Percentiles rank a stretch among this genome's conserved stretches.
These are phyloP conservation scores for Colletotrichum magnum DNA, from an alignment of 2,329 filamentous ascomycete species.

Conservation along the genomic window DNA sequence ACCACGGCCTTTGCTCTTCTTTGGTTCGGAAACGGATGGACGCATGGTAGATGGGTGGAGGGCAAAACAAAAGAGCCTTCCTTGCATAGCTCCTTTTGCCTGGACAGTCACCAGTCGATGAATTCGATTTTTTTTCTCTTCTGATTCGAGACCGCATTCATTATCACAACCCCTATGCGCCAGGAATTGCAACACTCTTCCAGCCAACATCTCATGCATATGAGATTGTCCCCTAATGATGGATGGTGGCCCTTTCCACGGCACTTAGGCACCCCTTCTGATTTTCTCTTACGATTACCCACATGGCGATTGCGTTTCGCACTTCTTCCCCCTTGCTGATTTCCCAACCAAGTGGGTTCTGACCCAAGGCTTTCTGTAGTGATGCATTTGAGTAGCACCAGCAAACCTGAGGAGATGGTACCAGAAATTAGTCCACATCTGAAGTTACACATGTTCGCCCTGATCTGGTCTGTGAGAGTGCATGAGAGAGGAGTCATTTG, in stretches of 20 bases:
- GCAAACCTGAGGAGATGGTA: background rate
- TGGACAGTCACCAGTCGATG: constrained; percentile 14
- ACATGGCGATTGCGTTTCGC: constrained; percentile 37
- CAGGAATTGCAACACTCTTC: background rate
- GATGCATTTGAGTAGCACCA: background rate
- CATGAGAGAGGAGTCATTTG: background rate
- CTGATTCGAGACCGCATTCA: constrained; percentile 15
- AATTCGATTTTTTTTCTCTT: constrained; percentile 14
- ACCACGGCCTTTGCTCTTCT: constrained; percentile 30
- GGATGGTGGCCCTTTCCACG: background rate
- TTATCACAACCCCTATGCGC: constrained; percentile 1
- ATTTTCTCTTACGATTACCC: constrained; percentile 29
- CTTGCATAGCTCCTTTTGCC: constrained; percentile 6
- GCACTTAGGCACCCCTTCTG: background rate
- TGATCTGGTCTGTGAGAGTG: background rate
- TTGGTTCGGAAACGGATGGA: constrained; percentile 25
- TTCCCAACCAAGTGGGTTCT: background rate
- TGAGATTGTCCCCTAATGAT: background rate
- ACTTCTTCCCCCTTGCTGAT: constrained; percentile 15
- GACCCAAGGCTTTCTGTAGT: background rate
- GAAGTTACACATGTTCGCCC: no score
- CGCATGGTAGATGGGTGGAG: constrained; percentile 8
- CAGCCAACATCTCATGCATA: background rate
- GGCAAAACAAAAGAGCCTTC: background rate
- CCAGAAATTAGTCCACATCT: background rate